phyloP scores from a whole-genome alignment of 257 asterid species.

The Penstemon barbatus region DNA sequence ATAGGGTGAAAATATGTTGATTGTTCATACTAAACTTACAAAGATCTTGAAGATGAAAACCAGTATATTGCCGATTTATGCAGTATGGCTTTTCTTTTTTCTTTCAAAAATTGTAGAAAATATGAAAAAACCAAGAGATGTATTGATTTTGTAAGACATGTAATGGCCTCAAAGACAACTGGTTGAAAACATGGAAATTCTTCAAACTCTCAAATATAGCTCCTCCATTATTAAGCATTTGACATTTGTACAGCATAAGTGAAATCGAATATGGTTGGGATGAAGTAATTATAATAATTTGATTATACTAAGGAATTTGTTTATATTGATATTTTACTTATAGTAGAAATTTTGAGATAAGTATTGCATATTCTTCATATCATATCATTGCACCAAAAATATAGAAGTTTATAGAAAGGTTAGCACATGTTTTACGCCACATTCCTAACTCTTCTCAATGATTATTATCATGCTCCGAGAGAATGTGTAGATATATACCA shows the following conservation, averaged over 20 bases:
- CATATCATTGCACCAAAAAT: background rate
- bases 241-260: background rate
- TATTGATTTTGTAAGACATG: background rate
- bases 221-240: background rate
- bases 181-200: too few species aligned
- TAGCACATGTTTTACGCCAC: too few species aligned
- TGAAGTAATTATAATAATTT: background rate
- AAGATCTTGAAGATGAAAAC: background rate
- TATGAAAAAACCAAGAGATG: conserved; percentile 3
- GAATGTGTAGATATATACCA: too few species aligned
- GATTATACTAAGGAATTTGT: background rate
- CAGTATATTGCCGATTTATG: background rate
- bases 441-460: too few species aligned
- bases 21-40: background rate
- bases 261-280: background rate
- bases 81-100: background rate
- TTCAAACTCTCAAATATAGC: conserved; percentile 3
- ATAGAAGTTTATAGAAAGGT: background rate
- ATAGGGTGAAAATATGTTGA: background rate
- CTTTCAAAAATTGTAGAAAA: background rate
- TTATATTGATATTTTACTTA: background rate
- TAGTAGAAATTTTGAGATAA: conserved; percentile 2
- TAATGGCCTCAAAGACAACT: too few species aligned
- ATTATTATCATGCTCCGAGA: too few species aligned
- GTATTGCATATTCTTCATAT: too few species aligned